These are phyloP conservation scores for Kuraishia capsulata DNA, from an alignment of 805 yeast genomes.

Conservation along the genomic window DNA sequence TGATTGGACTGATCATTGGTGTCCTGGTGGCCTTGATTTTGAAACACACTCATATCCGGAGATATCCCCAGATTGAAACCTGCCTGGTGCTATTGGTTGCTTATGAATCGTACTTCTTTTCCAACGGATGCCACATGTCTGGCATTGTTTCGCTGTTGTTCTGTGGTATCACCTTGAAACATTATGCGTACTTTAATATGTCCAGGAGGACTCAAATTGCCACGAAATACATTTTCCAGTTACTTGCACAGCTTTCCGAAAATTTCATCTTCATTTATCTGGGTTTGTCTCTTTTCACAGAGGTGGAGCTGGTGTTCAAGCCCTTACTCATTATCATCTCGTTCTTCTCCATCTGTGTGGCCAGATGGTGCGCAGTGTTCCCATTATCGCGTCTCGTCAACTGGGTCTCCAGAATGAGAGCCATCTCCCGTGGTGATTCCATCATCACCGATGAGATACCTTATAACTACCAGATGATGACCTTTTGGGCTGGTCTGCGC, in stretches of 20 bases:
- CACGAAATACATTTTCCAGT: constrained; percentile 87
- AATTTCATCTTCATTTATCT: constrained; percentile 93
- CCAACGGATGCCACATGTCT: constrained; percentile 99
- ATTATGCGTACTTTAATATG: constrained; percentile 96
- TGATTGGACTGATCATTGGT: constrained; percentile 86
- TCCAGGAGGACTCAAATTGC: constrained; percentile 95
- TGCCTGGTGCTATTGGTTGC: constrained; percentile 86
- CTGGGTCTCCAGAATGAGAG: constrained; percentile 59
- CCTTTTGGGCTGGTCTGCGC: constrained; percentile 97
- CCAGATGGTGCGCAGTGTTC: constrained; percentile 96
- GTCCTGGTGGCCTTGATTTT: constrained; percentile 80
- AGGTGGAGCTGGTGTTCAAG: constrained; percentile 89
- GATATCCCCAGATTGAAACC: constrained; percentile 96
- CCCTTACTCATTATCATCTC: constrained; percentile 89
- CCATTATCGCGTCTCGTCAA: constrained; percentile 83
- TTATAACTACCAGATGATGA: constrained; percentile 95
- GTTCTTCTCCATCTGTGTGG: constrained; percentile 81
- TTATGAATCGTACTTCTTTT: constrained; percentile 92
- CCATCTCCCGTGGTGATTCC: constrained; percentile 35
- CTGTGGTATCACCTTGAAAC: constrained; percentile 95
- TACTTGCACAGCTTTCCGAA: constrained; percentile 90
- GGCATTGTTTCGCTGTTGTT: constrained; percentile 92
- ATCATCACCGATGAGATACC: constrained; percentile 80
- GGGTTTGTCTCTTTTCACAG: constrained; percentile 91
- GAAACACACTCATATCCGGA: constrained; percentile 86